Conservation (phyloP, 2,329 filamentous ascomycete species). For the Sarocladiaceae sp. region DNA sequence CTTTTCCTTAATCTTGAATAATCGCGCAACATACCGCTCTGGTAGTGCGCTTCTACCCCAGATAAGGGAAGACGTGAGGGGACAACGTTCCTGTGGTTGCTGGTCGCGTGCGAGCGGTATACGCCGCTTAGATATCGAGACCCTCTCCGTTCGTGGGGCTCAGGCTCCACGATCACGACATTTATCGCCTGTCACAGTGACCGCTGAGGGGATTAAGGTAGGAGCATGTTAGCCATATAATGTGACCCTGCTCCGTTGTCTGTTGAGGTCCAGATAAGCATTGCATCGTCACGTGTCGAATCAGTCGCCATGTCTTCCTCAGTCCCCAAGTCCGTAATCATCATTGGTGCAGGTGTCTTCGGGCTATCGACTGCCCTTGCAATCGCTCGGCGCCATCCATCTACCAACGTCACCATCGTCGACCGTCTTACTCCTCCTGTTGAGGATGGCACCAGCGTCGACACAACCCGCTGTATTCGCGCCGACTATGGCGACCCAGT, state of each 20-base stretch:
- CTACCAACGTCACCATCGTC: constrained; percentile 10
- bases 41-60: too few species aligned
- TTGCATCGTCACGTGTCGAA: not conserved
- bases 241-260: not conserved
- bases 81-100: too few species aligned
- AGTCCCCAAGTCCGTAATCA: constrained; percentile 10
- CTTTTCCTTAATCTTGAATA: not conserved
- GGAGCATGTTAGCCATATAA: not conserved
- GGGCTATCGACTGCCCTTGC: constrained; percentile 12
- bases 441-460: constrained; percentile 13
- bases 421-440: constrained; percentile 12
- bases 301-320: not conserved
- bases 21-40: not conserved
- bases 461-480: constrained; percentile 12
- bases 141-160: not conserved
- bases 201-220: too few species aligned
- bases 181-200: too few species aligned
- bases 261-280: not conserved
- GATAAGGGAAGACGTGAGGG: not conserved
- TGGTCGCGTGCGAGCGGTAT: too few species aligned
- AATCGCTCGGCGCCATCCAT: constrained; percentile 2
- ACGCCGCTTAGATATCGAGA: not conserved
- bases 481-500: constrained; percentile 20
- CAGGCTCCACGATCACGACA: too few species aligned
- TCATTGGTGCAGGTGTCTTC: constrained; percentile 12